These are phyloP conservation scores for Geopyxis carbonaria DNA, from an alignment of 495 filamentous ascomycete genomes.

Conservation along the genomic window DNA sequence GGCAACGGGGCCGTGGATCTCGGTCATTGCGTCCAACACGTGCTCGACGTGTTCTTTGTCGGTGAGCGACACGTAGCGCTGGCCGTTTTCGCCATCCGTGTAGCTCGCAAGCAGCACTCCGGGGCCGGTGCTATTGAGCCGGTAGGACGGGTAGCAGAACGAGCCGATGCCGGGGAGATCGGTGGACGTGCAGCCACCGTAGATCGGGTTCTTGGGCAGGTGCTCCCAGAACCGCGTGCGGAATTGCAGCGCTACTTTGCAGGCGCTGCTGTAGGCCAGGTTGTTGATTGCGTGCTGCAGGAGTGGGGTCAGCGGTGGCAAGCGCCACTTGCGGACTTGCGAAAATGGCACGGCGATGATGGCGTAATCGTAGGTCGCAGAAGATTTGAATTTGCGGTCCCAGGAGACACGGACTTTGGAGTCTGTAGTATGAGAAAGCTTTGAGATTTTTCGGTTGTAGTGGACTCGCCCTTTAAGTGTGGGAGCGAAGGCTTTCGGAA, in stretches of 20 bases:
- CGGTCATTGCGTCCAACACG: constrained; percentile 40
- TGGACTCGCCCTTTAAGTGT: constrained; percentile 37
- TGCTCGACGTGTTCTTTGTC: constrained; percentile 38
- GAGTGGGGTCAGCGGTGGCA: constrained; percentile 32
- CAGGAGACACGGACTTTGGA: constrained; percentile 35
- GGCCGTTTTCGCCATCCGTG: constrained; percentile 29
- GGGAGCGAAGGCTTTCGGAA: constrained; percentile 46
- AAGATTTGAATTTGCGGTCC: constrained; percentile 30
- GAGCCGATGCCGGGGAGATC: constrained; percentile 42
- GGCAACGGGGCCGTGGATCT: constrained; percentile 42
- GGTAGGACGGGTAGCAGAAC: constrained; percentile 49
- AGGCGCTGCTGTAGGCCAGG: constrained; percentile 39
- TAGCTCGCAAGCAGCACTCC: constrained; percentile 48
- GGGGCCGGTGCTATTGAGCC: constrained; percentile 43
- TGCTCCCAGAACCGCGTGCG: constrained; percentile 54
- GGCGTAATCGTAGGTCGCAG: constrained; percentile 44
- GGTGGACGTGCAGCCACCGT: constrained; percentile 41
- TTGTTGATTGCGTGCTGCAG: constrained; percentile 43
- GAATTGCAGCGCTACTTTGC: constrained; percentile 51
- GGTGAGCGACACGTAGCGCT: constrained; percentile 31
- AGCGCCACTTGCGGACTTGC: constrained; percentile 28
- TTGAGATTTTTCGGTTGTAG: constrained; percentile 38
- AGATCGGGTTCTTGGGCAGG: constrained; percentile 36
- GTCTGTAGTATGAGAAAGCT: too few species aligned
- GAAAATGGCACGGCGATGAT: constrained; percentile 45